Conservation (phyloP, 2,329 filamentous ascomycete species). For the Microdochium paspali region DNA sequence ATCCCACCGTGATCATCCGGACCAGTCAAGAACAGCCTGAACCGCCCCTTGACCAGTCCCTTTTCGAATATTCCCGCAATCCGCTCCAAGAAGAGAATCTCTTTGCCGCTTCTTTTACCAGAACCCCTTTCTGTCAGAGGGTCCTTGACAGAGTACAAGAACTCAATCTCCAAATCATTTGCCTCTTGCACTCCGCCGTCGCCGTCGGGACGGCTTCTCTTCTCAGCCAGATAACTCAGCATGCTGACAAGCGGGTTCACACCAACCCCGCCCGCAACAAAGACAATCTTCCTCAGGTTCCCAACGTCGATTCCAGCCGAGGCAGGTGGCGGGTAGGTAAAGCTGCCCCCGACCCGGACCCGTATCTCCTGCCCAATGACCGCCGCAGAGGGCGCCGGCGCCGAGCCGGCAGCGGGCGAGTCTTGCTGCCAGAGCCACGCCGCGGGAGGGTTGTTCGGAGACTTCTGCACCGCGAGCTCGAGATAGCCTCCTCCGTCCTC, state of each 20-base stretch:
- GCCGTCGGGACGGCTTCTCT: constrained; percentile 9
- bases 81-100: constrained; percentile 42
- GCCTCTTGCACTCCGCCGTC: constrained; percentile 40
- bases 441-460: constrained; percentile 61
- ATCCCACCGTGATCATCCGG: not conserved
- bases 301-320: constrained; percentile 23
- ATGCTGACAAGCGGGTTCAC: constrained; percentile 77
- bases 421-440: constrained; percentile 62
- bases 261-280: constrained; percentile 74
- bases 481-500: constrained; percentile 35
- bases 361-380: constrained; percentile 50
- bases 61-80: constrained; percentile 30
- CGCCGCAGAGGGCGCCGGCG: constrained; percentile 22
- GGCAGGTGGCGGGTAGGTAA: constrained; percentile 61
- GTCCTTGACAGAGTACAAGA: constrained; percentile 52
- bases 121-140: constrained; percentile 6
- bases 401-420: not conserved
- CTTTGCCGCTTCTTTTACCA: constrained; percentile 12
- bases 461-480: constrained; percentile 70
- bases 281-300: constrained; percentile 50
- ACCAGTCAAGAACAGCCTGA: constrained; percentile 38
- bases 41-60: constrained; percentile 25
- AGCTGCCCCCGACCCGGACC: constrained; percentile 72
- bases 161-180: constrained; percentile 31
- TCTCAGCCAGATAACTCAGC: constrained; percentile 47